Conservation (phyloP, 441 rosid species). For the Cnidoscolus chayamansa region DNA sequence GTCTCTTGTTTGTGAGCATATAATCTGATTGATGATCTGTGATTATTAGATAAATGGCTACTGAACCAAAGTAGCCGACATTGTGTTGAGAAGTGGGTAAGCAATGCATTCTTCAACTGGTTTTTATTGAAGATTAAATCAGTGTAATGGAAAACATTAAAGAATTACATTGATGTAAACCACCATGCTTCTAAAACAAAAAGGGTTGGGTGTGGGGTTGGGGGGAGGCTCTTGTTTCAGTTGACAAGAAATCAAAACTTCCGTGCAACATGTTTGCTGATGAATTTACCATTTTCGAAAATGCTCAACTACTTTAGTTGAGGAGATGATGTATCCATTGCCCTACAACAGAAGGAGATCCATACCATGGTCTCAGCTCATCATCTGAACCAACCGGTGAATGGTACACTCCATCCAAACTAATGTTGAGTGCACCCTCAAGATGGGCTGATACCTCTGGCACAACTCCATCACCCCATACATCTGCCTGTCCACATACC, state of each 20-base stretch:
- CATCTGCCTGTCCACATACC: constrained; percentile 87
- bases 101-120: no score
- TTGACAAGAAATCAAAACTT: background rate
- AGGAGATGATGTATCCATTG: constrained; percentile 80
- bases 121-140: background rate
- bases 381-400: constrained; percentile 89
- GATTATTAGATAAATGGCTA: no score
- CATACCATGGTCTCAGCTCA: constrained; percentile 73
- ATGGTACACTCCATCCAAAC: constrained; percentile 78
- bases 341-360: constrained; percentile 62
- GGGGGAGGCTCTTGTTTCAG: background rate
- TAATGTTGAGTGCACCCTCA: constrained; percentile 74
- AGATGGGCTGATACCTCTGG: constrained; percentile 82
- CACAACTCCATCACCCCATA: constrained; percentile 97
- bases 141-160: background rate
- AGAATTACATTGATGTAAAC: background rate
- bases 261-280: background rate
- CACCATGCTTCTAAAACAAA: background rate
- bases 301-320: constrained; percentile 16
- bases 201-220: background rate
- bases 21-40: background rate
- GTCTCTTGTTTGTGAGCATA: background rate
- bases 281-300: background rate
- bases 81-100: no score
- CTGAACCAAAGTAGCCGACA: no score